Evolutionary conservation across 2,329 filamentous ascomycete species (phyloP).

Genomic region (Curvularia hawaiiensis): DNA sequence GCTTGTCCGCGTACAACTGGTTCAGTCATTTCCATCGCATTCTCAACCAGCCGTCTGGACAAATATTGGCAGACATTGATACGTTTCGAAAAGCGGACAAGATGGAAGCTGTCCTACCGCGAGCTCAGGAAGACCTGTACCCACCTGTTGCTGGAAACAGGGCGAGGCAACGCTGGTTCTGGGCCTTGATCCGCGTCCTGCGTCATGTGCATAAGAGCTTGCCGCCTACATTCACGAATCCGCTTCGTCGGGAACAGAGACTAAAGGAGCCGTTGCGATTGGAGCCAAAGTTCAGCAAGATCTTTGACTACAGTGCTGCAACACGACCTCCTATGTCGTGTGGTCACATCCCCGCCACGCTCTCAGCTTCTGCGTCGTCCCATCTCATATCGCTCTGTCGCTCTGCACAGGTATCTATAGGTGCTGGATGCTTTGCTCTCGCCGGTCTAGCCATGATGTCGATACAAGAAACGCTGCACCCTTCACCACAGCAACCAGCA

Average conservation of each 20-base stretch:
- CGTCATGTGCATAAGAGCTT: slow-evolving; percentile 49
- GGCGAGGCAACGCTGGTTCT: slow-evolving; percentile 54
- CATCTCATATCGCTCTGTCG: slow-evolving; percentile 49
- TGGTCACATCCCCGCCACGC: slow-evolving; percentile 35
- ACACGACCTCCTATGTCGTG: slow-evolving; percentile 47
- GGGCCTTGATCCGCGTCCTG: slow-evolving; percentile 53
- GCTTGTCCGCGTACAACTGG: slow-evolving; percentile 51
- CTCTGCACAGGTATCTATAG: slow-evolving; percentile 47
- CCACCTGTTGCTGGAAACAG: slow-evolving; percentile 45
- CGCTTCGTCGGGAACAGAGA: slow-evolving; percentile 39
- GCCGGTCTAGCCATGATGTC: slow-evolving; percentile 55
- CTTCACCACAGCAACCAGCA: slow-evolving; percentile 30
- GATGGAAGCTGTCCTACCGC: slow-evolving; percentile 44
- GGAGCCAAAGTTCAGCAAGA: slow-evolving; percentile 37
- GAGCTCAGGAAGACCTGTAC: slow-evolving; percentile 55
- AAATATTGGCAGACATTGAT: slow-evolving; percentile 18
- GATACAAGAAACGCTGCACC: slow-evolving; percentile 45
- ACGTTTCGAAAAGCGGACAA: slow-evolving; percentile 2
- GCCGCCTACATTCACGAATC: slow-evolving; percentile 51
- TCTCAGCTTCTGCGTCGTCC: slow-evolving; percentile 41
- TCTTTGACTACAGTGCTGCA: slow-evolving; percentile 47
- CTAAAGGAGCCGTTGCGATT: slow-evolving; percentile 26
- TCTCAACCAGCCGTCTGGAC: slow-evolving; percentile 20
- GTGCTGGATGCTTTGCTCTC: slow-evolving; percentile 54
- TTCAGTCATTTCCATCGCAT: slow-evolving; percentile 47